These are phyloP conservation scores for Pascua guehoae DNA, from an alignment of 1,284 basidiomycete species.

Conservation along the genomic window DNA sequence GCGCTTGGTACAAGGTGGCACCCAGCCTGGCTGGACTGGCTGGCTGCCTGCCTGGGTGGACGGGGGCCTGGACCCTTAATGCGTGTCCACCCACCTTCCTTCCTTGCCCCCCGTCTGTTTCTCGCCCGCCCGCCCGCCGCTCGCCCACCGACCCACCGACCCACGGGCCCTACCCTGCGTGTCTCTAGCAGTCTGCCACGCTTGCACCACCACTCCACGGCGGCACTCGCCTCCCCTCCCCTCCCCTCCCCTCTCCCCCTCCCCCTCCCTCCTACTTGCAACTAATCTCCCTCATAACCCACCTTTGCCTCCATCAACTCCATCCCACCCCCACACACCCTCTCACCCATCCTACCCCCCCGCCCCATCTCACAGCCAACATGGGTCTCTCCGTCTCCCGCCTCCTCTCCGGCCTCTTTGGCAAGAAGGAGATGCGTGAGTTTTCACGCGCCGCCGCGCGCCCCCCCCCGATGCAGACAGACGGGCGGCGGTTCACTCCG, in stretches of 20 bases:
- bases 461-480: background rate
- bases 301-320: constrained; percentile 1
- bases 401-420: constrained; percentile 82
- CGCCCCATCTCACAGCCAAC: constrained; percentile 6
- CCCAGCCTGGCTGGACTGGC: too few relatives aligned
- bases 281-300: background rate
- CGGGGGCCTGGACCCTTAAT: too few relatives aligned
- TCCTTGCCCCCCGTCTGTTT: too few relatives aligned
- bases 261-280: background rate
- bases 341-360: background rate
- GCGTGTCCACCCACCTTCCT: too few relatives aligned
- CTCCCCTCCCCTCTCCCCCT: background rate
- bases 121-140: too few relatives aligned
- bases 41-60: too few relatives aligned
- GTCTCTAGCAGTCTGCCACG: constrained; percentile 5
- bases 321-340: background rate
- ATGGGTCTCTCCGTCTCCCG: constrained; percentile 85
- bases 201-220: constrained; percentile 3
- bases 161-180: too few relatives aligned
- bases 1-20: too few relatives aligned
- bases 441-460: constrained; percentile 22
- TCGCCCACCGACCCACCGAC: too few relatives aligned
- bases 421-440: constrained; percentile 99
- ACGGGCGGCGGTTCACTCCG: too few relatives aligned
- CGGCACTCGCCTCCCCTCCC: background rate